Percentiles rank a stretch among this genome's conserved stretches.
Conservation (phyloP, 73 alveolate genomes). For the Paramecium sexaurelia region DNA sequence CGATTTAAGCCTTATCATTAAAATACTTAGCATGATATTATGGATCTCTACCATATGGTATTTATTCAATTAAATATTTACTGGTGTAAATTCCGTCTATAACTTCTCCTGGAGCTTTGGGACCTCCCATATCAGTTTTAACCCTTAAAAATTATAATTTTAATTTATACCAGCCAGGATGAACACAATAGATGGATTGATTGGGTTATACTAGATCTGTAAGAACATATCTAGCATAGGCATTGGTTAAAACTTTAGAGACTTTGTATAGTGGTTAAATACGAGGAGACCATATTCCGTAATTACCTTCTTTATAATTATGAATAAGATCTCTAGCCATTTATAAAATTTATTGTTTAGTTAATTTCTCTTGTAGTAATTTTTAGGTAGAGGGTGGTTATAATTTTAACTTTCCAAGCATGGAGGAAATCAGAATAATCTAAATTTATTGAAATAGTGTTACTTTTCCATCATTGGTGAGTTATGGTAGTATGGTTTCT, state of each 20-base stretch:
- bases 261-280: conserved; percentile 62
- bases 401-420: conserved; percentile 51
- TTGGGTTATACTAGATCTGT: not conserved
- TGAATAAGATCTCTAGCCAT: conserved; percentile 48
- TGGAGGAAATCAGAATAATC: conserved; percentile 64
- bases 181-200: conserved; percentile 41
- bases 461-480: conserved; percentile 66
- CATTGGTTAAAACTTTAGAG: conserved; percentile 66
- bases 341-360: not conserved
- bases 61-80: not conserved
- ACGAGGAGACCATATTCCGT: not conserved
- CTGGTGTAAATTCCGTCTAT: conserved; percentile 69
- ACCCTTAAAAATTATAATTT: not conserved
- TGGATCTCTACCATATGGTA: conserved; percentile 55
- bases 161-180: conserved; percentile 71
- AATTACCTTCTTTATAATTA: conserved; percentile 32
- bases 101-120: conserved; percentile 62
- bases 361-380: conserved; percentile 5
- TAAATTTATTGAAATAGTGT: not conserved
- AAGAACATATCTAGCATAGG: conserved; percentile 61
- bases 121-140: conserved; percentile 63
- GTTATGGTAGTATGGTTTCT: conserved; percentile 64
- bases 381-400: conserved; percentile 49
- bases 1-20: conserved; percentile 4
- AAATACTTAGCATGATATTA: conserved; percentile 36